Conservation (phyloP, 2,329 filamentous ascomycete species). For the Fusarium euwallaceae region DNA sequence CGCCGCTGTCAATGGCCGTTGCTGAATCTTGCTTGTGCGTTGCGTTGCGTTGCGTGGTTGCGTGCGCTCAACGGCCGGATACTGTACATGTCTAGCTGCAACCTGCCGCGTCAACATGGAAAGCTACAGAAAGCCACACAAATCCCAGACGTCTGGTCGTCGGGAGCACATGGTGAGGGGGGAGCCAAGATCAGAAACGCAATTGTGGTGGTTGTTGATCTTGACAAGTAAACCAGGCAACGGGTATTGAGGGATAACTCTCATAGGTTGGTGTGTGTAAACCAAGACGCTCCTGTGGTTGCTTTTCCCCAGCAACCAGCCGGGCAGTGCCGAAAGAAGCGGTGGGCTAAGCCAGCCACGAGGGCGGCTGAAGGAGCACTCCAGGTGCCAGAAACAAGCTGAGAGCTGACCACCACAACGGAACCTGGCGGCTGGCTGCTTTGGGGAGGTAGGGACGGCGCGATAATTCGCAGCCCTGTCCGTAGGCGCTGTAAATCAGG, state of each 20-base stretch:
- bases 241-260: neutral
- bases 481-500: constrained; percentile 15
- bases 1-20: constrained; percentile 2
- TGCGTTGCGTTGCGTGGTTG: constrained; percentile 7
- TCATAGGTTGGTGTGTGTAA: constrained; percentile 15
- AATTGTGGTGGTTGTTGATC: constrained; percentile 8
- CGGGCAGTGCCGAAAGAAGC: neutral
- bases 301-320: constrained; percentile 27
- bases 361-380: constrained; percentile 2
- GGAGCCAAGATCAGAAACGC: constrained; percentile 1
- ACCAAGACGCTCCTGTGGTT: constrained; percentile 7
- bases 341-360: neutral
- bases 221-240: constrained; percentile 11
- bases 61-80: constrained; percentile 17
- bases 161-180: neutral
- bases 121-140: constrained; percentile 35
- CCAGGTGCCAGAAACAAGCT: neutral
- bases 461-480: neutral
- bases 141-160: constrained; percentile 1
- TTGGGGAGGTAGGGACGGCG: neutral
- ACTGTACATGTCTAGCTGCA: constrained; percentile 21
- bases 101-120: constrained; percentile 21
- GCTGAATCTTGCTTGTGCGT: constrained; percentile 20
- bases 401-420: constrained; percentile 19
- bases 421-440: constrained; percentile 12